Conservation (phyloP, 495 filamentous ascomycete species). For the Penicillium atrosanguineum region DNA sequence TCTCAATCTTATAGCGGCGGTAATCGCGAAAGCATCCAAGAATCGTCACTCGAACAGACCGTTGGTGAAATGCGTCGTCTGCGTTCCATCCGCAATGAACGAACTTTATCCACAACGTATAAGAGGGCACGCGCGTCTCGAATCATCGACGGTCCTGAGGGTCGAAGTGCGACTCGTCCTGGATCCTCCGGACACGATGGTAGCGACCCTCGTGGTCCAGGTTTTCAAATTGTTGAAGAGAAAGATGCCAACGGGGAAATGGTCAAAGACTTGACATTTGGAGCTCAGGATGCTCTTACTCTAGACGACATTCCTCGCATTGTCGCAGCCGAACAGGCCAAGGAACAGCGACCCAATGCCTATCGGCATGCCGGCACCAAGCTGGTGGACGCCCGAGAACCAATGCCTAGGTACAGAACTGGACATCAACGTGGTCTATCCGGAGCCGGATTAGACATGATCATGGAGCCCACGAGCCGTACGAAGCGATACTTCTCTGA, state of each 20-base stretch:
- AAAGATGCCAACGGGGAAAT: constrained; percentile 69
- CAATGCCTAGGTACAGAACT: constrained; percentile 64
- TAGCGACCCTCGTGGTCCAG: constrained; percentile 53
- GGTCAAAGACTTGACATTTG: constrained; percentile 76
- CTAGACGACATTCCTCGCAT: constrained; percentile 98
- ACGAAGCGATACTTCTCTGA: constrained; percentile 92
- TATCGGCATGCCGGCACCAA: constrained; percentile 73
- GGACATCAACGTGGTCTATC: constrained; percentile 80
- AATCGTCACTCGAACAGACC: constrained; percentile 88
- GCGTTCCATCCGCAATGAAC: constrained; percentile 89
- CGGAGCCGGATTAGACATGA: constrained; percentile 54
- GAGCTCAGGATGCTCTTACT: constrained; percentile 86
- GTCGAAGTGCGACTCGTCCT: constrained; percentile 63
- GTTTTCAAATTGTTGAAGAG: constrained; percentile 85
- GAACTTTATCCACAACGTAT: constrained; percentile 85
- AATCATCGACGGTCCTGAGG: constrained; percentile 90
- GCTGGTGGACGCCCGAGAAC: constrained; percentile 60
- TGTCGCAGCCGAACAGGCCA: constrained; percentile 90
- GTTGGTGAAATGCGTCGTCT: constrained; percentile 91
- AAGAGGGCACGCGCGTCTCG: constrained; percentile 86
- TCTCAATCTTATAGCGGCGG: constrained; percentile 68
- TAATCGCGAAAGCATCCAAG: constrained; percentile 52
- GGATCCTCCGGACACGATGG: constrained; percentile 74
- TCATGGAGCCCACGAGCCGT: constrained; percentile 32
- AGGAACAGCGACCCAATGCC: constrained; percentile 85